Evolutionary conservation across 768 basidiomycete species (phyloP).

Genomic region (Panus rudis): DNA sequence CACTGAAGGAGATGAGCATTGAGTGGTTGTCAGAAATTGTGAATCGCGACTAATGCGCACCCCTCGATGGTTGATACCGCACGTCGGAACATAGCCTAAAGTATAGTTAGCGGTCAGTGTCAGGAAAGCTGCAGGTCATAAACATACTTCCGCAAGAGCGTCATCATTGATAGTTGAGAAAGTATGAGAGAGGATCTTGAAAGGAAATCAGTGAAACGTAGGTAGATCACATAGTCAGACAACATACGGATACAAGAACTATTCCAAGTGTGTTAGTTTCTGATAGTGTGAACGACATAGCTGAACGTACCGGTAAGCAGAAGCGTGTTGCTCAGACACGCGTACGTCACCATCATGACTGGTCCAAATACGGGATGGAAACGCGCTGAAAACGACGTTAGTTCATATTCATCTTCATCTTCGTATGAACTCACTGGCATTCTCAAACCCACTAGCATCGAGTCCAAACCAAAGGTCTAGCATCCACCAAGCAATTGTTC

Average conservation of each 20-base stretch:
- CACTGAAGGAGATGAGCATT: constrained; percentile 29
- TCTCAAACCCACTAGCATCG: constrained; percentile 84
- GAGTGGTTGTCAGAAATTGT: constrained; percentile 3
- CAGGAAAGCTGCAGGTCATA: neutral
- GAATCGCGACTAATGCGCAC: constrained; percentile 33
- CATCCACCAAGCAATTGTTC: constrained; percentile 91
- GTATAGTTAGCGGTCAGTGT: neutral
- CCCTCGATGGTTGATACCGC: constrained; percentile 95
- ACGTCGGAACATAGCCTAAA: constrained; percentile 87
- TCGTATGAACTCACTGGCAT: constrained; percentile 50
- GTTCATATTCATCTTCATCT: neutral
- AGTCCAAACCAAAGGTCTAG: constrained; percentile 92
- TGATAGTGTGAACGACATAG: constrained; percentile 7
- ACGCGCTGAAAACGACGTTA: constrained; percentile 32
- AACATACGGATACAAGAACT: constrained; percentile 75
- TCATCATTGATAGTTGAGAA: constrained; percentile 92
- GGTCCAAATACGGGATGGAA: constrained; percentile 91
- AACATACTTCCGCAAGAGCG: constrained; percentile 80
- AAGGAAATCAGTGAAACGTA: neutral
- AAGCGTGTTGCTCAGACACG: constrained; percentile 87
- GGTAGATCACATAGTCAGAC: constrained; percentile 18
- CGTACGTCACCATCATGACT: constrained; percentile 84
- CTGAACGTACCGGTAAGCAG: constrained; percentile 69
- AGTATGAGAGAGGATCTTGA: constrained; percentile 87
- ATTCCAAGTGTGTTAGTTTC: neutral